A percentile compares a stretch with the other conserved stretches of the same genome.
phyloP scores from a whole-genome alignment of 2,329 filamentous ascomycete species.

The Microdochium bolleyi region DNA sequence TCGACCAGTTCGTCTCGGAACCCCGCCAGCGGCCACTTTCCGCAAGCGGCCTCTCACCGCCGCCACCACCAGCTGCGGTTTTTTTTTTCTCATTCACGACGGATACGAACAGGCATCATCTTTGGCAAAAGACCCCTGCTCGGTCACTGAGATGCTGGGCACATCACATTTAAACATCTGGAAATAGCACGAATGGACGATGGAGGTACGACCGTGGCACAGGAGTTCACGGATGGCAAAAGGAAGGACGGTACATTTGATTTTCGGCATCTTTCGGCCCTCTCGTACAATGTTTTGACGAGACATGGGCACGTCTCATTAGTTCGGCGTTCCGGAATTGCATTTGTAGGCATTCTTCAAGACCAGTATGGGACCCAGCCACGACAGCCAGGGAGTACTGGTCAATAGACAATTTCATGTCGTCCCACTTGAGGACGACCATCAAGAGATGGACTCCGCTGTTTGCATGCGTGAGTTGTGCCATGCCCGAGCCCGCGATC shows the following conservation, averaged over 20 bases:
- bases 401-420: no score
- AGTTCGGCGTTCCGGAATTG: no score
- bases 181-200: not conserved
- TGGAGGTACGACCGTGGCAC: not conserved
- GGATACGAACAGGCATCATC: not conserved
- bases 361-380: no score
- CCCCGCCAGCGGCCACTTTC: not conserved
- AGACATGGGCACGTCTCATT: not conserved
- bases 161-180: not conserved
- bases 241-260: not conserved
- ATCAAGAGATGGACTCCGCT: no score
- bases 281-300: no score
- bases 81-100: not conserved
- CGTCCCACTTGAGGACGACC: no score
- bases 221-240: not conserved
- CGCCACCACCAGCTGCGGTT: not conserved
- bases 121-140: not conserved
- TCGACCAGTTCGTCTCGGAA: no score
- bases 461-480: no score
- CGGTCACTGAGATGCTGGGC: not conserved
- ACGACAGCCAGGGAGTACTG: no score
- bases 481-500: no score
- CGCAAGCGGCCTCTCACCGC: not conserved
- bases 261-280: no score
- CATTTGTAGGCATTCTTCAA: no score